Percentiles rank a stretch among this genome's conserved stretches.
Evolutionary conservation across 2,329 filamentous ascomycete species (phyloP).

Genomic region (Orbilia quercus): DNA sequence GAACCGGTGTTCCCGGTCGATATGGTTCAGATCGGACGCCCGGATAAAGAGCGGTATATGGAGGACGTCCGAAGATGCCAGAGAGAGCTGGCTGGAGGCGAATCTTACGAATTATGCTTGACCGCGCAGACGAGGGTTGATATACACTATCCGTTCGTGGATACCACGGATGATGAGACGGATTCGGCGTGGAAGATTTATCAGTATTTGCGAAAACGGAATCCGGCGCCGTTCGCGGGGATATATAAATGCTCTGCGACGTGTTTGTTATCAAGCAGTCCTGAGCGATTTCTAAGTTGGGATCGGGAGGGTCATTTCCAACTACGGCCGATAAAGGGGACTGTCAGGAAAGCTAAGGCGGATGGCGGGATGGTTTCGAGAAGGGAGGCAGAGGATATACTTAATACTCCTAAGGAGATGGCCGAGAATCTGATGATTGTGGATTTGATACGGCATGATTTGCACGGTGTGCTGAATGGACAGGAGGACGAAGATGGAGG

Average conservation of each 20-base stretch:
- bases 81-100: conserved; percentile 62
- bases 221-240: conserved; percentile 86
- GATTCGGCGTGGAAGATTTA: conserved; percentile 76
- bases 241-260: conserved; percentile 77
- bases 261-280: conserved; percentile 83
- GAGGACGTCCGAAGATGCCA: conserved; percentile 62
- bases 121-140: conserved; percentile 61
- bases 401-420: conserved; percentile 86
- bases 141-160: conserved; percentile 60
- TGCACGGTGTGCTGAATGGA: conserved; percentile 68
- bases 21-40: conserved; percentile 51
- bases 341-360: conserved; percentile 76
- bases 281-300: conserved; percentile 87
- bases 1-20: conserved; percentile 29
- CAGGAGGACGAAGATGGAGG: conserved; percentile 68
- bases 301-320: conserved; percentile 72
- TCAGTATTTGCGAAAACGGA: conserved; percentile 74
- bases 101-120: conserved; percentile 64
- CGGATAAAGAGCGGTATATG: conserved; percentile 60
- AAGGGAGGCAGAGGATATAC: conserved; percentile 76
- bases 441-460: conserved; percentile 91
- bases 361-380: conserved; percentile 70
- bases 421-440: conserved; percentile 99
- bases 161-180: conserved; percentile 61
- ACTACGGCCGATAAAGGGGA: conserved; percentile 96